A percentile compares a stretch with the other conserved stretches of the same genome.
These are phyloP conservation scores for Phytophthora lateralis DNA, from an alignment of 352 stramenopile species.

Conservation along the genomic window DNA sequence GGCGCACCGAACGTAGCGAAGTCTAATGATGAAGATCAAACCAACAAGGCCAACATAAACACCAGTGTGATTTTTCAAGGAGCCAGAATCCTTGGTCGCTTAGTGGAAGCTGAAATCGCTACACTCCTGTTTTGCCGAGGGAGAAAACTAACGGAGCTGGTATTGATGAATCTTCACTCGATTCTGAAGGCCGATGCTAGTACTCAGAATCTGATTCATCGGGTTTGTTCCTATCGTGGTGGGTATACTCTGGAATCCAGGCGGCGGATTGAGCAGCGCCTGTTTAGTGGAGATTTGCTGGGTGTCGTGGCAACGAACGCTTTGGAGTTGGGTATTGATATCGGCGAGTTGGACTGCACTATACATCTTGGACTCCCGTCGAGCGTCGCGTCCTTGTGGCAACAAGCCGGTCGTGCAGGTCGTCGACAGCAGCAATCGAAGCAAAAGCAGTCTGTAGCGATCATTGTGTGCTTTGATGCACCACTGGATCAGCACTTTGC, in stretches of 20 bases:
- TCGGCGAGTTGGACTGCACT: conserved; percentile 94
- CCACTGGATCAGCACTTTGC: conserved; percentile 95
- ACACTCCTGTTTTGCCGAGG: conserved; percentile 97
- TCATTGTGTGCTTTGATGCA: conserved; percentile 96
- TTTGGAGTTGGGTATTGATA: conserved; percentile 97
- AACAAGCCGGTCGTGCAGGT: conserved; percentile 96
- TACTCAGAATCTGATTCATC: conserved; percentile 35
- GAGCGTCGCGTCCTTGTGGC: conserved; percentile 94
- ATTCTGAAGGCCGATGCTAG: conserved; percentile 52
- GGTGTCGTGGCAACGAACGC: conserved; percentile 97
- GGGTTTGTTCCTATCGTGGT: conserved; percentile 94
- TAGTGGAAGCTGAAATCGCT: conserved; percentile 90
- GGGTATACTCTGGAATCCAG: conserved; percentile 94
- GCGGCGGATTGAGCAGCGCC: conserved; percentile 92
- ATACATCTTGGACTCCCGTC: conserved; percentile 96
- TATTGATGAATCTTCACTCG: conserved; percentile 87
- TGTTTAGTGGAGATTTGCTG: conserved; percentile 95
- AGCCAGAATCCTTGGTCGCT: conserved; percentile 89
- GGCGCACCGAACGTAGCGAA: background rate
- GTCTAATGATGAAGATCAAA: conserved; percentile 1
- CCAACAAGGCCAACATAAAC: conserved; percentile 18
- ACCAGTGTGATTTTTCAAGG: conserved; percentile 90
- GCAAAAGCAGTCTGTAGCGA: conserved; percentile 79
- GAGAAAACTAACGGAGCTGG: conserved; percentile 93
- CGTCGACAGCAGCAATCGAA: conserved; percentile 70